A percentile compares a stretch with the other conserved stretches of the same genome.
Conservation (phyloP, 306 rosid genomes). For the Purshia tridentata region DNA sequence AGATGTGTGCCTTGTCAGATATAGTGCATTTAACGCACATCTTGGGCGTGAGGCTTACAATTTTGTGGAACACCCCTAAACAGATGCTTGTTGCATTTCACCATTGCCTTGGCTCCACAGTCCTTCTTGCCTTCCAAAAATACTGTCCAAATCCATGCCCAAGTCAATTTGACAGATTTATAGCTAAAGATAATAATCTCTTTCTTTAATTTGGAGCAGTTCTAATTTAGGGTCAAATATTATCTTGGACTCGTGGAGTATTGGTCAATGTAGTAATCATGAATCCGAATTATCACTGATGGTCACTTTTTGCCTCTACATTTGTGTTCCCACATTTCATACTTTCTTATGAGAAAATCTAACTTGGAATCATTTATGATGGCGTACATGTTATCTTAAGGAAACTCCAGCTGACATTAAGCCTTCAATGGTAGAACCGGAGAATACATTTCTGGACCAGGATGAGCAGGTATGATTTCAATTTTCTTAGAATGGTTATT, state of each 20-base stretch:
- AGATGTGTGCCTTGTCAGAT: no score
- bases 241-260: background rate
- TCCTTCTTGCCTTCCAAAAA: background rate
- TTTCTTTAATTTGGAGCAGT: background rate
- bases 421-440: conserved; percentile 48
- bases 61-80: background rate
- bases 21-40: no score
- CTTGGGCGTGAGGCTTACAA: no score
- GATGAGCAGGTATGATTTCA: conserved; percentile 41
- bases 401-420: conserved; percentile 56
- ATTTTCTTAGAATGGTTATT: conserved; percentile 14
- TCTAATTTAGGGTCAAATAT: background rate
- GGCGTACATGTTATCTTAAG: conserved; percentile 30
- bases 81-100: background rate
- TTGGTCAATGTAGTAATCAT: background rate
- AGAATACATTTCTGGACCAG: conserved; percentile 31
- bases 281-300: background rate
- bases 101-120: background rate
- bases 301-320: background rate
- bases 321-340: background rate
- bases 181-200: background rate
- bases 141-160: background rate
- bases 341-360: background rate
- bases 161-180: background rate
- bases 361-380: conserved; percentile 19